Percentiles rank a stretch among this genome's conserved stretches.
These are phyloP conservation scores for Saksenaea vasiformis DNA, from an alignment of 371 early-diverging fungal genomes.

Conservation along the genomic window DNA sequence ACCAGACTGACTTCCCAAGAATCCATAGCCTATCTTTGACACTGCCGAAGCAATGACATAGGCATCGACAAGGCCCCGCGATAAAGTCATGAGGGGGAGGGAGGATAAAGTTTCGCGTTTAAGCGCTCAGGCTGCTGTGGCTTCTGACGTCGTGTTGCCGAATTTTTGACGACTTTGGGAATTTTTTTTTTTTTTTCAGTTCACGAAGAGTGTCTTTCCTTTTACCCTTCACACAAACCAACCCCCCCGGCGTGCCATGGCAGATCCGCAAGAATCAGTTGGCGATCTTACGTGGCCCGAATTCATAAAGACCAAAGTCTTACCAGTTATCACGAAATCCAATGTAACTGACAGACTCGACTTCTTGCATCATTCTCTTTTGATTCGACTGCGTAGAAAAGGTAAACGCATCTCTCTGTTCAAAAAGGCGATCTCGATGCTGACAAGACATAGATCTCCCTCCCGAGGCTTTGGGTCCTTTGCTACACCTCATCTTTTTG, in stretches of 20 bases:
- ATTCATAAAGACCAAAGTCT: conserved; percentile 55
- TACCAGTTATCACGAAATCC: conserved; percentile 52
- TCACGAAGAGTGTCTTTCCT: neutral
- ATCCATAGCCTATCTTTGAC: conserved; percentile 26
- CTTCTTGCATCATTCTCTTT: conserved; percentile 55
- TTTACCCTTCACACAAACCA: conserved; percentile 5
- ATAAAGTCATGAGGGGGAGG: conserved; percentile 29
- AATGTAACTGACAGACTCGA: conserved; percentile 56
- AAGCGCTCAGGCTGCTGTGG: neutral
- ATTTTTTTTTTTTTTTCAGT: conserved; percentile 7
- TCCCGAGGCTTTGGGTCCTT: conserved; percentile 51
- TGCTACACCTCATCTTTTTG: conserved; percentile 57
- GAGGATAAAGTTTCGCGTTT: too few species aligned
- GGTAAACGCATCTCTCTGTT: conserved; percentile 34
- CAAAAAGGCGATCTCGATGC: neutral
- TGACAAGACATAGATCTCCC: conserved; percentile 53
- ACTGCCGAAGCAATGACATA: conserved; percentile 37
- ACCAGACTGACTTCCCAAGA: conserved; percentile 32
- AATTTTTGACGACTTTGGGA: conserved; percentile 10
- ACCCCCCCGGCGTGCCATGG: conserved; percentile 21
- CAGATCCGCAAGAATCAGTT: conserved; percentile 38
- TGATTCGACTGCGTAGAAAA: conserved; percentile 62
- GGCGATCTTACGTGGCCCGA: conserved; percentile 61
- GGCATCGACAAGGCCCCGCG: conserved; percentile 39
- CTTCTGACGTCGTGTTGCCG: conserved; percentile 1